phyloP scores from a whole-genome alignment of 140 eudicot species.

The Stevia rebaudiana region DNA sequence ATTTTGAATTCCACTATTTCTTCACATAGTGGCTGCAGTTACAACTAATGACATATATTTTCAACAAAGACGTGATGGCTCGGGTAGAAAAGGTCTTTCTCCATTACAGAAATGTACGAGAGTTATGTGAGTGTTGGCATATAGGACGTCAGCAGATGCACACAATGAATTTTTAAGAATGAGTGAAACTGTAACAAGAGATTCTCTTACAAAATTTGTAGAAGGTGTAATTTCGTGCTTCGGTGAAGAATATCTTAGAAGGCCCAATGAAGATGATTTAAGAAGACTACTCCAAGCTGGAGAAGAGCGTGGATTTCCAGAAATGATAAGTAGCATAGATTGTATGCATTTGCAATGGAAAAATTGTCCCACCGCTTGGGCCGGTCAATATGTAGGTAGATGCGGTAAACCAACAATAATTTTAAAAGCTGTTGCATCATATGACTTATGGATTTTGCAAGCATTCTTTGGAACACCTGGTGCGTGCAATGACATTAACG shows the following conservation, averaged over 20 bases:
- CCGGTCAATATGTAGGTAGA: not conserved
- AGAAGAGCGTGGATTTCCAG: too few relatives aligned
- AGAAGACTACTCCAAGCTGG: too few relatives aligned
- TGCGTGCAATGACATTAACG: not conserved
- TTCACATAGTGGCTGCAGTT: too few relatives aligned
- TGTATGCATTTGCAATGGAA: not conserved
- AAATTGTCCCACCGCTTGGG: not conserved
- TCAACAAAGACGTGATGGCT: too few relatives aligned
- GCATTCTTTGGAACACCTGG: not conserved
- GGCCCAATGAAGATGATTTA: not conserved
- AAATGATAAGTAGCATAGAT: too few relatives aligned
- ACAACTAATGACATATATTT: too few relatives aligned
- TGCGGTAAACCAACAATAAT: too few relatives aligned
- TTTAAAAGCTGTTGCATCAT: not conserved
- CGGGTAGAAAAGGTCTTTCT: not conserved
- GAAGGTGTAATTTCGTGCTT: not conserved
- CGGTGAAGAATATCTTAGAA: slow-evolving; percentile 1
- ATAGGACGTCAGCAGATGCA: not conserved
- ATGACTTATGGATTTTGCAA: not conserved
- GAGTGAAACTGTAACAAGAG: not conserved
- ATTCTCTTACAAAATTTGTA: not conserved
- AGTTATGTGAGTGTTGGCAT: not conserved
- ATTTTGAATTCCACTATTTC: too few relatives aligned
- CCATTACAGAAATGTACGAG: not conserved
- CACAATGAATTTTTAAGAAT: not conserved